Evolutionary conservation across 768 basidiomycete genomes (phyloP).

Genomic region (Paxillus rubicundulus): DNA sequence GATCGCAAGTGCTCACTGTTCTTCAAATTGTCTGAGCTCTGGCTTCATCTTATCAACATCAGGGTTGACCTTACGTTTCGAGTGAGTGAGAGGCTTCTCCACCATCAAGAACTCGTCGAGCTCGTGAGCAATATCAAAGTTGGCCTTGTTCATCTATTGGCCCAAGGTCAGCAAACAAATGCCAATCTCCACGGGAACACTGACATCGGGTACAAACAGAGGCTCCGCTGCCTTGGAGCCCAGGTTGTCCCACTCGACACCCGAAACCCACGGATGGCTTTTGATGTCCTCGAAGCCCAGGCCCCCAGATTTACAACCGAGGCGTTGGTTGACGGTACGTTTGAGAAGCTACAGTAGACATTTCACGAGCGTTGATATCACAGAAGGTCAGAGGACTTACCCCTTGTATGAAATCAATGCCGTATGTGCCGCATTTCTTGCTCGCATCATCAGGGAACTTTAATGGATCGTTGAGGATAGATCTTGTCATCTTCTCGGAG

Average conservation of each 20-base stretch:
- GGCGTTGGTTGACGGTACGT: constrained; percentile 69
- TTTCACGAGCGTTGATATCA: constrained; percentile 10
- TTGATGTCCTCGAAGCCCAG: constrained; percentile 78
- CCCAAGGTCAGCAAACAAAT: neutral
- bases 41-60: constrained; percentile 88
- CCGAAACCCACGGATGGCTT: constrained; percentile 79
- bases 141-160: constrained; percentile 86
- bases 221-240: constrained; percentile 69
- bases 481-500: constrained; percentile 82
- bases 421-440: constrained; percentile 60
- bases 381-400: constrained; percentile 43
- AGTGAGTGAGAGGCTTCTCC: constrained; percentile 95
- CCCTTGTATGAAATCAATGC: constrained; percentile 60
- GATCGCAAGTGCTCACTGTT: constrained; percentile 58
- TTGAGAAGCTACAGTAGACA: constrained; percentile 66
- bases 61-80: constrained; percentile 84
- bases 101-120: constrained; percentile 96
- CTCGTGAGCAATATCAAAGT: constrained; percentile 97
- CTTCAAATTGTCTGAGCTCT: constrained; percentile 89
- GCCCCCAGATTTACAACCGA: constrained; percentile 74
- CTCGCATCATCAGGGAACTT: constrained; percentile 70
- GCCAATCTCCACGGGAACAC: constrained; percentile 33
- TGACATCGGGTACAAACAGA: constrained; percentile 89
- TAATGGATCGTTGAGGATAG: constrained; percentile 79
- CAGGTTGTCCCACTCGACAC: constrained; percentile 78